These are phyloP conservation scores for Perilla frutescens DNA, from an alignment of 257 asterid genomes.

Conservation along the genomic window DNA sequence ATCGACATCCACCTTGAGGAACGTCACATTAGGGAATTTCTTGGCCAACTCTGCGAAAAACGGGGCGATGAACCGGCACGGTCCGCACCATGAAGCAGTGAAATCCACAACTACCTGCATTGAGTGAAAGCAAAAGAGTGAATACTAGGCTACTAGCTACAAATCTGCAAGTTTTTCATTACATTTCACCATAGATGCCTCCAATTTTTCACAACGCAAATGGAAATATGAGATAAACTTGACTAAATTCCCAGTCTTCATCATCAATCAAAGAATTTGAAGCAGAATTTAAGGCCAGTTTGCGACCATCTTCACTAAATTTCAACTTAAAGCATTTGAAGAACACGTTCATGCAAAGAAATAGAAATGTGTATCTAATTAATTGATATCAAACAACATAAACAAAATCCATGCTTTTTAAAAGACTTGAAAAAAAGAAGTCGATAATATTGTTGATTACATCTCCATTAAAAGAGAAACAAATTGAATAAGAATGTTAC, in stretches of 20 bases:
- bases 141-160: neutral
- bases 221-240: neutral
- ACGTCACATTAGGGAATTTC: conserved; percentile 72
- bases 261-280: neutral
- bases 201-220: neutral
- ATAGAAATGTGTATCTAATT: neutral
- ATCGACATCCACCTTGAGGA: conserved; percentile 91
- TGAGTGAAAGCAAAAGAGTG: neutral
- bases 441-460: neutral
- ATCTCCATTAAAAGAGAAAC: neutral
- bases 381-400: neutral
- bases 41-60: conserved; percentile 83
- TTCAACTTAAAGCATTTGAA: neutral
- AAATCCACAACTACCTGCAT: conserved; percentile 87
- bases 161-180: neutral
- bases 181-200: conserved; percentile 9
- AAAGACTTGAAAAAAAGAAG: neutral
- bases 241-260: neutral
- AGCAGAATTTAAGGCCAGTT: neutral
- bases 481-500: neutral
- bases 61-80: conserved; percentile 87
- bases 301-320: neutral
- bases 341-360: neutral
- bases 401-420: neutral
- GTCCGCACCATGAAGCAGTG: conserved; percentile 99